Evolutionary conservation across 1,284 basidiomycete species (phyloP).

Genomic region (Ganoderma lucidum): DNA sequence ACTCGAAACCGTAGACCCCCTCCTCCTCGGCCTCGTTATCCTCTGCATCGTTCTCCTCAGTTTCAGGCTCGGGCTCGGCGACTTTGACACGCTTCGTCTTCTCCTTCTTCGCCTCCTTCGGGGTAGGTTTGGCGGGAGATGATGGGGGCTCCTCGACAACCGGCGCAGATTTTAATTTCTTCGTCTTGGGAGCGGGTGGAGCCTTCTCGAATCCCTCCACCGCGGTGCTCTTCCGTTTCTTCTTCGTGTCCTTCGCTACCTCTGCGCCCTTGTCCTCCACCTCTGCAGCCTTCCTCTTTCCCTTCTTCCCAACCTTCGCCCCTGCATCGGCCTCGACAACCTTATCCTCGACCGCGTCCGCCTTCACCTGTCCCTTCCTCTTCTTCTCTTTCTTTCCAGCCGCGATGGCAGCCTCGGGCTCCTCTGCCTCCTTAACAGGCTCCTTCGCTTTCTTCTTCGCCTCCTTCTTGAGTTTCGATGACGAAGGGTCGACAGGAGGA

Average conservation of each 20-base stretch:
- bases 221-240: constrained; percentile 19
- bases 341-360: constrained; percentile 21
- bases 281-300: constrained; percentile 15
- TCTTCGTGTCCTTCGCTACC: constrained; percentile 18
- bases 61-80: constrained; percentile 18
- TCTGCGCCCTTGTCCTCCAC: constrained; percentile 4
- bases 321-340: constrained; percentile 26
- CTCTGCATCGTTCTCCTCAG: constrained; percentile 22
- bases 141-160: neutral
- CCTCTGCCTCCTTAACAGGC: constrained; percentile 15
- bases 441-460: constrained; percentile 17
- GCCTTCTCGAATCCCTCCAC: constrained; percentile 13
- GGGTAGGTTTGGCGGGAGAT: neutral
- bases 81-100: constrained; percentile 14
- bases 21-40: constrained; percentile 46
- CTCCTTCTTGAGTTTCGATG: constrained; percentile 25
- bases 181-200: neutral
- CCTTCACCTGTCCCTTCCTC: constrained; percentile 4
- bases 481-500: constrained; percentile 15
- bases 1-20: constrained; percentile 77
- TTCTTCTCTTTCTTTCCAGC: constrained; percentile 18
- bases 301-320: constrained; percentile 46
- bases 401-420: neutral
- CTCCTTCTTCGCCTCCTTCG: constrained; percentile 26
- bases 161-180: constrained; percentile 13